Evolutionary conservation across 805 yeast genomes (phyloP), one percentile per base, ranked within the genome.

Genomic region (Saturnispora bothae): DNA sequence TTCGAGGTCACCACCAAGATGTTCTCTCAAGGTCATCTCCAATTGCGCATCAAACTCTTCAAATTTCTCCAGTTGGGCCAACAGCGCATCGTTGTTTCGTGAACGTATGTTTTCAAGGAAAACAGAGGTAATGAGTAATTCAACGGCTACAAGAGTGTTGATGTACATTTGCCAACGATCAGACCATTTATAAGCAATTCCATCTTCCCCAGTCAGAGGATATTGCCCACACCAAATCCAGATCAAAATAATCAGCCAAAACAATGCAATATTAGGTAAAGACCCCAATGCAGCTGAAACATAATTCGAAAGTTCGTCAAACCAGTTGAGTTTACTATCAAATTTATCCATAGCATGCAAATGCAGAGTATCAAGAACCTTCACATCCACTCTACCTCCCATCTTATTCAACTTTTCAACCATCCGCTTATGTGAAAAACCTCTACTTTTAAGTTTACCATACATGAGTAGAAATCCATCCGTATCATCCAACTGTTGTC

Each of bases 91-190:
- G 40, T 59, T 61, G 28, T 64, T 65, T 39, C 66, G 56, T 6
- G 58, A 51, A 41, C 69, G 55, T 28, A 64, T 56, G 39, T 65
- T 62, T 41, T 64, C 65, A 25, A 64, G 44, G 37, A 65, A 59
- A 20, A 58, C 53, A n/a, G 60, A 52, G n/a, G 58, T 52, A 7
- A 63, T 49, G 9, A 60, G 43, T 12, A 64, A 41, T 13, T 52
- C 53, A 6, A 63, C 65, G 3, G 68, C 67, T 3, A 55, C 53
- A 3, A 65, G 65, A n/a, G 66, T 61, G 43, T 64, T 64, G 27
- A 64, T 61, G 40, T 59, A 60, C 55, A 64, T 49, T 47, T 64
- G 68, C 68, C 68, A 64, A 21, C 40, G 44, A 40, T 61, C 53
- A 38, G 62, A 52, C 39, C 58, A 64, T 30, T 43, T 52, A 30